Conservation (phyloP, 2,329 filamentous ascomycete species). For the Alternaria dauci region DNA sequence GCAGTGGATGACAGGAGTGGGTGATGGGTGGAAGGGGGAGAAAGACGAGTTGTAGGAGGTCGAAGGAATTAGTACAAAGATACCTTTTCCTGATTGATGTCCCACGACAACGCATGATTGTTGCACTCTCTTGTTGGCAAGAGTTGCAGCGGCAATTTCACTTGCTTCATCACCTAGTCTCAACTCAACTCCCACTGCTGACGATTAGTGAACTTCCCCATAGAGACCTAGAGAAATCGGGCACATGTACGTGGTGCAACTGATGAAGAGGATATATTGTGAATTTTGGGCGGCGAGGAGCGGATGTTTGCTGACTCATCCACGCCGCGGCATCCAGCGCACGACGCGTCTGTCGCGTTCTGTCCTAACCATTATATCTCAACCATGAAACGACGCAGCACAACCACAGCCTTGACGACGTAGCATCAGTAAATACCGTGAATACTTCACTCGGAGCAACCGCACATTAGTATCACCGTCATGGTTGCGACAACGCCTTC, state of each 20-base stretch:
- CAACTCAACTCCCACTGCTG: not conserved
- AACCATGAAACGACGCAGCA: too few relatives aligned
- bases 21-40: slow-evolving; percentile 44
- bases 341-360: too few relatives aligned
- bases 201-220: not conserved
- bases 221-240: too few relatives aligned
- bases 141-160: not conserved
- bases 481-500: not conserved
- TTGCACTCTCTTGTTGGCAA: not conserved
- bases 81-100: not conserved
- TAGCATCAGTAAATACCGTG: too few relatives aligned
- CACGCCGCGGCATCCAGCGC: too few relatives aligned
- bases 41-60: slow-evolving; percentile 23
- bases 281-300: too few relatives aligned
- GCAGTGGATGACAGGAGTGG: slow-evolving; percentile 50
- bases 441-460: not conserved
- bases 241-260: too few relatives aligned
- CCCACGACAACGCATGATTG: not conserved
- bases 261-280: too few relatives aligned
- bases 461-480: not conserved
- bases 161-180: not conserved
- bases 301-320: too few relatives aligned
- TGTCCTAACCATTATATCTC: too few relatives aligned
- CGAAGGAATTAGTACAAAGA: too few relatives aligned
- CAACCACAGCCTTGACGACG: too few relatives aligned